Conservation (phyloP, 345 rosid genomes). For the Ailanthus altissimus region DNA sequence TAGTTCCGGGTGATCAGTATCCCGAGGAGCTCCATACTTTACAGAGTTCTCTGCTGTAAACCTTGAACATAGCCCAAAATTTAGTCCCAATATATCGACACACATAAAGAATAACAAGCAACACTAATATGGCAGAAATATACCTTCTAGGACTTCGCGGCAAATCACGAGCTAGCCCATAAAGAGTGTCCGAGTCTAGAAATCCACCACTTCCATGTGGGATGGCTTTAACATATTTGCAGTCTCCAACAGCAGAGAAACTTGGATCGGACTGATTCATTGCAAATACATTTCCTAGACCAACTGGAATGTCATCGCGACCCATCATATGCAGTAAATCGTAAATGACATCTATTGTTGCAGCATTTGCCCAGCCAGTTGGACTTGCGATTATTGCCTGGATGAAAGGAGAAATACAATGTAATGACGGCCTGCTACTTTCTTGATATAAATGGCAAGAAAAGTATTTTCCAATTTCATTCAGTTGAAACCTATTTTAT, state of each 20-base stretch:
- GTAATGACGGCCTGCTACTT: slow-evolving; percentile 5
- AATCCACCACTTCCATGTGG: slow-evolving; percentile 89
- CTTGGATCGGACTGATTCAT: slow-evolving; percentile 63
- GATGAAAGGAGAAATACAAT: slow-evolving; percentile 1
- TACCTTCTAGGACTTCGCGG: slow-evolving; percentile 92
- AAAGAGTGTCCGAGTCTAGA: slow-evolving; percentile 86
- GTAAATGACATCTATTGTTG: slow-evolving; percentile 77
- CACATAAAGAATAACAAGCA: background rate
- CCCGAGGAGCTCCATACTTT: slow-evolving; percentile 63
- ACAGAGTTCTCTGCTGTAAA: slow-evolving; percentile 77
- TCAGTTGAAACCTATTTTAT: slow-evolving; percentile 18
- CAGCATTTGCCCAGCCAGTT: slow-evolving; percentile 95
- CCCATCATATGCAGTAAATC: slow-evolving; percentile 99
- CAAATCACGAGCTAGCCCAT: slow-evolving; percentile 75
- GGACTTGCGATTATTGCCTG: slow-evolving; percentile 89
- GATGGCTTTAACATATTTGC: slow-evolving; percentile 68
- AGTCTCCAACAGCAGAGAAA: slow-evolving; percentile 61
- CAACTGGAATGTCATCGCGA: slow-evolving; percentile 88
- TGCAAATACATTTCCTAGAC: slow-evolving; percentile 70
- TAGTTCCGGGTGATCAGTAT: slow-evolving; percentile 69
- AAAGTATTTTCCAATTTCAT: slow-evolving; percentile 15
- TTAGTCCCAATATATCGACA: slow-evolving; percentile 7
- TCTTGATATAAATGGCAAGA: background rate
- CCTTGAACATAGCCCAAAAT: slow-evolving; percentile 35
- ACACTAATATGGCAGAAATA: background rate